Conservation (phyloP, 257 asterid species). For the Mitragyna speciosa region DNA sequence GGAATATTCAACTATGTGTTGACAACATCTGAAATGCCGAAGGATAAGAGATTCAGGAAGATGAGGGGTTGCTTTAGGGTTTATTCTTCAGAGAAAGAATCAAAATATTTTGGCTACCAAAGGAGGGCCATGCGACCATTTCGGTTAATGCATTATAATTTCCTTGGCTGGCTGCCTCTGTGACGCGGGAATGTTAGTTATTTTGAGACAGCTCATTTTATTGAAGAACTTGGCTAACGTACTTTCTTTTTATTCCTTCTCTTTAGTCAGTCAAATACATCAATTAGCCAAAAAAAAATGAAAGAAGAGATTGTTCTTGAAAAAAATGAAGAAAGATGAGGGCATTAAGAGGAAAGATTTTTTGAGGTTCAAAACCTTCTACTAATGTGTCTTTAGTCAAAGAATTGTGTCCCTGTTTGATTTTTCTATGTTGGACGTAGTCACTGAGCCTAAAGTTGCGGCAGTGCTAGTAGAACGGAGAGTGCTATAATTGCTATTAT, state of each 20-base stretch:
- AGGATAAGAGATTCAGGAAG: slow-evolving; percentile 24
- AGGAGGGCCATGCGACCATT: slow-evolving; percentile 41
- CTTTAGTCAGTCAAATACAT: neutral
- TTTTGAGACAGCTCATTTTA: neutral
- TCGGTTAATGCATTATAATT: slow-evolving; percentile 32
- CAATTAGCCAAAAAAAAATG: neutral
- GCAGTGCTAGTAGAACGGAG: slow-evolving; percentile 2
- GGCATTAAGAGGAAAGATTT: neutral
- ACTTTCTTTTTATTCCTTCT: neutral
- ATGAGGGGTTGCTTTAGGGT: slow-evolving; percentile 41
- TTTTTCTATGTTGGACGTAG: neutral
- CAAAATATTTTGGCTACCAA: slow-evolving; percentile 11
- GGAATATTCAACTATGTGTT: slow-evolving; percentile 6
- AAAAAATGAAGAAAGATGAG: neutral
- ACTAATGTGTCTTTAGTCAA: slow-evolving; percentile 14
- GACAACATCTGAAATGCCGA: neutral
- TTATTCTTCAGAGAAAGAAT: slow-evolving; percentile 22
- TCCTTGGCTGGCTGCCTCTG: slow-evolving; percentile 5
- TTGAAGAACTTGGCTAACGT: neutral
- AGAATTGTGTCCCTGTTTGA: neutral
- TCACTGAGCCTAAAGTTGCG: neutral
- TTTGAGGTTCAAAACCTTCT: slow-evolving; percentile 16
- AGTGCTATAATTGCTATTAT: neutral
- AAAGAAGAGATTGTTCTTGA: neutral
- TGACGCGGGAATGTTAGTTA: slow-evolving; percentile 23